Base-by-base conservation (phyloP, 768 basidiomycete species). In the Xerocomellus dryophilus region DNA sequence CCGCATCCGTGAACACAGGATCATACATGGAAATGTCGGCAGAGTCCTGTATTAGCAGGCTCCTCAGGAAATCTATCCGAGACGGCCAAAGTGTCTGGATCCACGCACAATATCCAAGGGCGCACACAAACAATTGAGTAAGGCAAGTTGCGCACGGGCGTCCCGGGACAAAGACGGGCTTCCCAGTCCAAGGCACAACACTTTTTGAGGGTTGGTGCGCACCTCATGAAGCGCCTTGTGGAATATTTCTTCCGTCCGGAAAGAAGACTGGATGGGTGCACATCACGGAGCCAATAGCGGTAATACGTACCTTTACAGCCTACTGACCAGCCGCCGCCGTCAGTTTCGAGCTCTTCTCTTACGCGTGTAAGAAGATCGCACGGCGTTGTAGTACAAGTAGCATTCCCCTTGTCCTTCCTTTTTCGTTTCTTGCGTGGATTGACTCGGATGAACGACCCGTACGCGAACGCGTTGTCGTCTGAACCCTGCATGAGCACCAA, bases 121-220 rank as follows among this genome's bases (percentile, higher is more conserved):
- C 48, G 79, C 67, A 65, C 81, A 85, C 35, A 81, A 67, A 50
- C 76, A 74, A 41, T 81, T 73, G 60, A 91, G 76, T 62, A 88
- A 81, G 18, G 78, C 85, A 27, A 91, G 84, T 59, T 90, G 88
- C 34, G 78, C 79, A 54, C 84, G 80, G 35, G 88, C 78, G 51
- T 80, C 81, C 45, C 73, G 73, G 44, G 86, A 89, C 39, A 73
- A 64, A 17, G 76, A 72, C n/a, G 88, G 88, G 66, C 85, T 86
- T 46, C 88, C 88, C 27, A 91, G 74, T 11, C 88, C 88, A 14
- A 91, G 79, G 67, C 88, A 90, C 39, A 91, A 65, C 43, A 86
- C 72, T 31, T 66, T 68, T 43, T 44, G 52, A 53, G 71, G 56
- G 45, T 55, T 55, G 43, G 71, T 56, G 35, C 58, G 48, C 34